phyloP scores from a whole-genome alignment of 2,329 filamentous ascomycete genomes.

The Penicillium sp. region DNA sequence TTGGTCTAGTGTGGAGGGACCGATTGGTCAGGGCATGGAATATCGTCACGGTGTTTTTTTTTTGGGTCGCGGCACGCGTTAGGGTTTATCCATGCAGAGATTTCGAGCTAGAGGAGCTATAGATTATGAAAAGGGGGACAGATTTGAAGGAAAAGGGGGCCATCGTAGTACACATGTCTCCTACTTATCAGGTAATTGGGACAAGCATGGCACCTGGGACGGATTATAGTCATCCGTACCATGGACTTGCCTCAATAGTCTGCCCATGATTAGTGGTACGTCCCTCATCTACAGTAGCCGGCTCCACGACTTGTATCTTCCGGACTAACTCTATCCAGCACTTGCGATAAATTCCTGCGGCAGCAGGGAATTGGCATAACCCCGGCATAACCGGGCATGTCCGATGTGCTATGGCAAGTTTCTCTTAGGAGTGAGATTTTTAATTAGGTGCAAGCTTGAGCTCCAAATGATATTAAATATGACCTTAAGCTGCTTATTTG shows the following conservation, averaged over 20 bases:
- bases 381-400: no score
- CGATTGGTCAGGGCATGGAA: constrained; percentile 1
- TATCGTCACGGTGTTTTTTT: neutral
- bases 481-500: no score
- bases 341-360: no score
- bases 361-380: no score
- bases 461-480: no score
- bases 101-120: neutral
- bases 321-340: neutral
- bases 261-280: neutral
- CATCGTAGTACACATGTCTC: neutral
- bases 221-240: neutral
- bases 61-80: constrained; percentile 2
- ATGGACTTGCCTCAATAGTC: neutral
- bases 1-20: constrained; percentile 18
- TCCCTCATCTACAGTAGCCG: neutral
- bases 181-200: no score
- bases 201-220: no score
- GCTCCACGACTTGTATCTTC: neutral
- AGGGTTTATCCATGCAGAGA: neutral
- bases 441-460: no score
- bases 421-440: no score
- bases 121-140: neutral
- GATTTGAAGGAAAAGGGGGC: neutral
- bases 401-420: no score